Percentiles rank a stretch among this genome's conserved stretches.
These are phyloP conservation scores for Phytomonas sp. DNA, from an alignment of 208 protist species.

Conservation along the genomic window DNA sequence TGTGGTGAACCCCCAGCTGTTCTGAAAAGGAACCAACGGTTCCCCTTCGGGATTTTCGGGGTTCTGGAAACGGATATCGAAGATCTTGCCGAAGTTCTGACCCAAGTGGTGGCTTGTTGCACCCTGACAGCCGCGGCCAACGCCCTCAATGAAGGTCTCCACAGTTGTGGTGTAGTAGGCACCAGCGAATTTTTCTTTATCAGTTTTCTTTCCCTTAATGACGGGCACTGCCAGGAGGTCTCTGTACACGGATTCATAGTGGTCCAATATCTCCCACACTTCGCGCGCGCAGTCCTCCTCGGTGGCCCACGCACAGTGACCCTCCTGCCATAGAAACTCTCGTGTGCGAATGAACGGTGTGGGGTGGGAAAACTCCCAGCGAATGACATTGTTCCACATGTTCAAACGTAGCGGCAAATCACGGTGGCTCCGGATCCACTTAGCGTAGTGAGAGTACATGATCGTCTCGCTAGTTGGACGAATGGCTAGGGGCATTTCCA, in stretches of 20 bases:
- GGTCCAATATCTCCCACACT: slow-evolving; percentile 92
- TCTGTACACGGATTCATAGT: slow-evolving; percentile 95
- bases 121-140: slow-evolving; percentile 95
- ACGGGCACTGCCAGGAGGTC: slow-evolving; percentile 97
- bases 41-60: slow-evolving; percentile 69
- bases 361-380: slow-evolving; percentile 99
- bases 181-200: slow-evolving; percentile 99
- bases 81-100: slow-evolving; percentile 98
- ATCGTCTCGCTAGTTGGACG: slow-evolving; percentile 99
- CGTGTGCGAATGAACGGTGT: slow-evolving; percentile 98
- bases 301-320: slow-evolving; percentile 92
- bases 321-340: slow-evolving; percentile 99
- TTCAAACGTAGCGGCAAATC: slow-evolving; percentile 97
- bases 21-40: slow-evolving; percentile 94
- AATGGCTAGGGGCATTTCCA: slow-evolving; percentile 95
- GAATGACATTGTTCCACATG: slow-evolving; percentile 98
- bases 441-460: slow-evolving; percentile 97
- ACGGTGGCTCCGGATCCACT: slow-evolving; percentile 97
- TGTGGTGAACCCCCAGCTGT: slow-evolving; percentile 99
- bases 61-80: slow-evolving; percentile 94
- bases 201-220: slow-evolving; percentile 94
- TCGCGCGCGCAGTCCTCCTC: slow-evolving; percentile 92
- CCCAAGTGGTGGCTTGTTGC: slow-evolving; percentile 94
- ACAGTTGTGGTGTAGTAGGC: slow-evolving; percentile 97
- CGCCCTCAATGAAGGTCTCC: slow-evolving; percentile 96